Percentiles rank a stretch among this genome's conserved stretches.
These are phyloP conservation scores for Phialophora macrospora DNA, from an alignment of 2,329 filamentous ascomycete genomes.

Conservation along the genomic window DNA sequence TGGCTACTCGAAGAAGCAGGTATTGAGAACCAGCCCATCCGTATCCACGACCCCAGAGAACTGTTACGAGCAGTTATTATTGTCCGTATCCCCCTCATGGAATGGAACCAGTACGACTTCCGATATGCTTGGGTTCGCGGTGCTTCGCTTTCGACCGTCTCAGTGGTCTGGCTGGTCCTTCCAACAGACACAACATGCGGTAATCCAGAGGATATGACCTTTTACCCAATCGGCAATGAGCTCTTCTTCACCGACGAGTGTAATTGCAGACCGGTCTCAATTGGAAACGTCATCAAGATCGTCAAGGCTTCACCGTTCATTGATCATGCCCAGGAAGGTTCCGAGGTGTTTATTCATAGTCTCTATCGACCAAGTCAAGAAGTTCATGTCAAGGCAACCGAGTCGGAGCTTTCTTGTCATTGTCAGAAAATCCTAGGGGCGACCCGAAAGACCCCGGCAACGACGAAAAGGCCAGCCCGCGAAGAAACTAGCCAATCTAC, in stretches of 20 bases:
- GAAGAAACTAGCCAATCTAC: neutral
- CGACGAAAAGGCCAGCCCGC: neutral
- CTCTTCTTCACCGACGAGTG: conserved; percentile 78
- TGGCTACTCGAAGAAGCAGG: conserved; percentile 26
- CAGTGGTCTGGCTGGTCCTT: conserved; percentile 75
- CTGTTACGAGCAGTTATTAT: conserved; percentile 46
- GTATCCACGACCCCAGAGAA: neutral
- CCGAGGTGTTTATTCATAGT: conserved; percentile 71
- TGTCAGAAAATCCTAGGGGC: neutral
- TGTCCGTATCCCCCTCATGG: conserved; percentile 49
- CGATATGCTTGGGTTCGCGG: conserved; percentile 75
- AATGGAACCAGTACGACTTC: conserved; percentile 54
- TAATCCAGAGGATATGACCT: conserved; percentile 53
- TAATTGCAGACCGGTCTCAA: conserved; percentile 63
- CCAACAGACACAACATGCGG: conserved; percentile 73
- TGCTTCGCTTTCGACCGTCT: conserved; percentile 50
- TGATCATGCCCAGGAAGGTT: conserved; percentile 44
- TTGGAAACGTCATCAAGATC: conserved; percentile 63
- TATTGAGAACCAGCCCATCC: conserved; percentile 5
- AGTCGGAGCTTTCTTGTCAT: conserved; percentile 1
- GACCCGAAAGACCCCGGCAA: neutral
- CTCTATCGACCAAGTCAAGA: conserved; percentile 68
- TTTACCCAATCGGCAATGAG: conserved; percentile 73
- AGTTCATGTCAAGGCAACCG: conserved; percentile 48
- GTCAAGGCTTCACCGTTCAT: conserved; percentile 59